These are phyloP conservation scores for Pilaira anomala DNA, from an alignment of 192 early-diverging fungal genomes.

Conservation along the genomic window DNA sequence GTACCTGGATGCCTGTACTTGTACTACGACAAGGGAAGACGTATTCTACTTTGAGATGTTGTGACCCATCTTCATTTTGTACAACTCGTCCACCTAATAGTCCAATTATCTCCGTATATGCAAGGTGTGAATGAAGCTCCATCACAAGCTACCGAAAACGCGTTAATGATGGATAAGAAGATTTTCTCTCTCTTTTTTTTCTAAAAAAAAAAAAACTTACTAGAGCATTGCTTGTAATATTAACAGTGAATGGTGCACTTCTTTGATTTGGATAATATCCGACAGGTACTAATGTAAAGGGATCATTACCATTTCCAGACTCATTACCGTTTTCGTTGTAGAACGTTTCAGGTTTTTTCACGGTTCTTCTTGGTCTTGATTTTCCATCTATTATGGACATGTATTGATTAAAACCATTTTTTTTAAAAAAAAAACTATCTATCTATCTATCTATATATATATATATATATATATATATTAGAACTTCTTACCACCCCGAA, in stretches of 20 bases:
- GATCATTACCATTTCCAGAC: slow-evolving; percentile 44
- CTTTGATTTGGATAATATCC: slow-evolving; percentile 40
- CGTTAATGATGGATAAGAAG: no score
- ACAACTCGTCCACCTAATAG: slow-evolving; percentile 80
- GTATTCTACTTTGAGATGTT: slow-evolving; percentile 55
- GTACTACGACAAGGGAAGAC: slow-evolving; percentile 81
- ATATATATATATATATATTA: no score
- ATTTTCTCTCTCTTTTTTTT: no score
- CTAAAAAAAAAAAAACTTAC: slow-evolving; percentile 31
- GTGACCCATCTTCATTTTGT: slow-evolving; percentile 22
- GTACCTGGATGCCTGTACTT: slow-evolving; percentile 58
- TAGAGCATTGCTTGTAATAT: slow-evolving; percentile 48
- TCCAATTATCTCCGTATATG: slow-evolving; percentile 92
- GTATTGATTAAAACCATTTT: neutral
- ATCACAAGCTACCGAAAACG: slow-evolving; percentile 69
- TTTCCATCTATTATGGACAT: slow-evolving; percentile 6
- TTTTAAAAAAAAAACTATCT: slow-evolving; percentile 2
- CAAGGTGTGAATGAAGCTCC: slow-evolving; percentile 91
- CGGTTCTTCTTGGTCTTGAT: slow-evolving; percentile 24
- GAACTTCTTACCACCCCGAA: no score
- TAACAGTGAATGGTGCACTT: slow-evolving; percentile 52
- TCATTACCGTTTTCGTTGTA: slow-evolving; percentile 18
- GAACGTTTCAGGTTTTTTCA: slow-evolving; percentile 20
- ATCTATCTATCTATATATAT: no score
- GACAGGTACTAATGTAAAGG: slow-evolving; percentile 55